Conservation (phyloP, 345 rosid genomes). For the Populus euphratica region DNA sequence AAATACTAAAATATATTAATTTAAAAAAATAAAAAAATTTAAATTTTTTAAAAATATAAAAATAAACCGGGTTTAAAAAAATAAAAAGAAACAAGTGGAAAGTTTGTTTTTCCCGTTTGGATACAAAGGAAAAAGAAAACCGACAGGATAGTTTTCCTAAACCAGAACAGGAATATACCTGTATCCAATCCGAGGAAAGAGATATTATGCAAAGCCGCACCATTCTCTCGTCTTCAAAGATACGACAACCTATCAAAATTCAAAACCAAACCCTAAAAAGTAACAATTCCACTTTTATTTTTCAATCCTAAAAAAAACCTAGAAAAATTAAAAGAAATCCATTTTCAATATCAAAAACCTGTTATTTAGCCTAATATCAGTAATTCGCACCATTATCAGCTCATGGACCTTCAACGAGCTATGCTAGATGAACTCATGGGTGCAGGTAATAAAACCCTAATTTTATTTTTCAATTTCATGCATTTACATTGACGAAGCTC, state of each 20-base stretch:
- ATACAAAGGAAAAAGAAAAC: no score
- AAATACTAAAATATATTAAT: no score
- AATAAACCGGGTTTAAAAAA: no score
- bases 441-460: conserved; percentile 42
- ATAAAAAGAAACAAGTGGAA: not conserved
- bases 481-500: not conserved
- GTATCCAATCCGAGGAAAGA: not conserved
- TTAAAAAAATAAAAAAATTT: no score
- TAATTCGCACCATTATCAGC: not conserved
- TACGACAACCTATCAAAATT: not conserved
- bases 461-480: not conserved
- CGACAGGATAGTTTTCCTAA: not conserved
- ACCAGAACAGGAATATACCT: not conserved
- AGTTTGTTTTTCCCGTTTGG: no score
- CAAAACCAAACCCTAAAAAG: not conserved
- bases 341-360: not conserved
- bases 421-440: conserved; percentile 98
- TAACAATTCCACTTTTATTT: not conserved
- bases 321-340: not conserved
- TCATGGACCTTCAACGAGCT: conserved; percentile 95
- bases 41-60: no score
- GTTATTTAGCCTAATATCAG: not conserved
- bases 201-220: not conserved
- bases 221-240: not conserved
- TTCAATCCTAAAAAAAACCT: not conserved